Percentiles rank a stretch among this genome's conserved stretches.
Evolutionary conservation across 169 alveolate species (phyloP).

Genomic region (Cystoisospora suis): DNA sequence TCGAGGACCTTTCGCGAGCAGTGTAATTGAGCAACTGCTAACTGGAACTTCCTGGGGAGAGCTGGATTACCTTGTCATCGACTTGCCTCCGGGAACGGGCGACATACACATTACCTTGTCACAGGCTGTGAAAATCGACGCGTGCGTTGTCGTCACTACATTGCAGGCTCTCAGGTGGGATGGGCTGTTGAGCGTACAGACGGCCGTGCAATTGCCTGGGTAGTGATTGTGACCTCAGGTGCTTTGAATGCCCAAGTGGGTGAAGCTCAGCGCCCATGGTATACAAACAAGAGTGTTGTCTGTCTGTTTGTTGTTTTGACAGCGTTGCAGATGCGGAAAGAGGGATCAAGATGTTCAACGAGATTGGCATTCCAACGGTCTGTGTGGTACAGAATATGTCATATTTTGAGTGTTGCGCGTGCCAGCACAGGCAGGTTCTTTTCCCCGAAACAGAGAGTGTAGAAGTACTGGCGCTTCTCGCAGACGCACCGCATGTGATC

Average conservation of each 20-base stretch:
- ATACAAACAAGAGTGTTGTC: too few relatives aligned
- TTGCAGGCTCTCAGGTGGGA: slow-evolving; percentile 89
- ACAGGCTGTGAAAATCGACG: slow-evolving; percentile 82
- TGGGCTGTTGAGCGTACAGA: neutral
- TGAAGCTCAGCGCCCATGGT: too few relatives aligned
- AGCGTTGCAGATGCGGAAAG: slow-evolving; percentile 92
- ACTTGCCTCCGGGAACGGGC: slow-evolving; percentile 99
- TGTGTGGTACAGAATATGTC: slow-evolving; percentile 95
- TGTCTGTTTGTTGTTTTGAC: neutral
- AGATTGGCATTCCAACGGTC: slow-evolving; percentile 89
- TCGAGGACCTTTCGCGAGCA: slow-evolving; percentile 68
- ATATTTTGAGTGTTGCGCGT: slow-evolving; percentile 88
- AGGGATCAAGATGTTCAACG: slow-evolving; percentile 90
- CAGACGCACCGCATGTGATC: slow-evolving; percentile 8
- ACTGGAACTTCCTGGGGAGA: slow-evolving; percentile 93
- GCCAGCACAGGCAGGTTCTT: slow-evolving; percentile 86
- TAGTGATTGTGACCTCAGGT: neutral
- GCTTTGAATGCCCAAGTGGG: too few relatives aligned
- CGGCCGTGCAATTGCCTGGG: neutral
- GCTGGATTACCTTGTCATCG: slow-evolving; percentile 96
- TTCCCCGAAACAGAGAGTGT: slow-evolving; percentile 66
- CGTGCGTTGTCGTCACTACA: slow-evolving; percentile 94
- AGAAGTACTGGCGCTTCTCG: neutral
- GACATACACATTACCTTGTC: slow-evolving; percentile 97
- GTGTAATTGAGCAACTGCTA: slow-evolving; percentile 65